A percentile compares a stretch with the other conserved stretches of the same genome.
Evolutionary conservation across 1,284 basidiomycete genomes (phyloP).

Genomic region (Pseudozyma hubeiensis): DNA sequence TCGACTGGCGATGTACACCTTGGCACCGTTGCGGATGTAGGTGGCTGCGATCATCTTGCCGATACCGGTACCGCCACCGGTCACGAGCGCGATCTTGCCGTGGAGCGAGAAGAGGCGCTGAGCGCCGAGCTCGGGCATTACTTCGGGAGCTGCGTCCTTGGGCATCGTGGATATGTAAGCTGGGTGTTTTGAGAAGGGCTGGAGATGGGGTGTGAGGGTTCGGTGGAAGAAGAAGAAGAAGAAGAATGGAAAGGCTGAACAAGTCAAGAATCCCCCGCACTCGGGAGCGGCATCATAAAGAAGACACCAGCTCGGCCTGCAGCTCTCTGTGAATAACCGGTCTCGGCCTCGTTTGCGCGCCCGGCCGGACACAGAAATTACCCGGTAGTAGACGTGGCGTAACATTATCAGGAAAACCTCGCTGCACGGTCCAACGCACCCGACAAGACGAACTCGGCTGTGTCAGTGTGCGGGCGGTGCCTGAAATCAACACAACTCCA

Average conservation of each 20-base stretch:
- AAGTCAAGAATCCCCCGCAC: too few relatives aligned
- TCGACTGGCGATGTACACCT: conserved; percentile 84
- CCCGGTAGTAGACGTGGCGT: too few relatives aligned
- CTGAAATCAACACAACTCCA: too few relatives aligned
- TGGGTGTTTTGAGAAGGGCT: background rate
- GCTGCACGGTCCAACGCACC: too few relatives aligned
- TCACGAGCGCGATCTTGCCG: conserved; percentile 79
- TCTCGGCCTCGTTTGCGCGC: too few relatives aligned
- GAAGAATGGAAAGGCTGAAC: background rate
- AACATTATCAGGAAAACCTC: too few relatives aligned
- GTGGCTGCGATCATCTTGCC: conserved; percentile 78
- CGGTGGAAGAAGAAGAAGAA: background rate
- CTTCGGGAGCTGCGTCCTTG: conserved; percentile 64
- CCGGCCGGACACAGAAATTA: too few relatives aligned
- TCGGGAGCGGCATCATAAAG: too few relatives aligned
- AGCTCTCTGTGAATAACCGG: too few relatives aligned
- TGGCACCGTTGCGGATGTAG: conserved; percentile 81
- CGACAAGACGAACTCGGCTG: too few relatives aligned
- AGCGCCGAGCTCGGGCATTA: conserved; percentile 73
- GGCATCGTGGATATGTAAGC: conserved; percentile 49
- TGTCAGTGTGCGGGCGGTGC: too few relatives aligned
- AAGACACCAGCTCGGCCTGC: too few relatives aligned
- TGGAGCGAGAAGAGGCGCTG: conserved; percentile 78
- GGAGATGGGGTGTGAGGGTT: background rate
- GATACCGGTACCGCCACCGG: conserved; percentile 74